A percentile compares a stretch with the other conserved stretches of the same genome.
phyloP scores from a whole-genome alignment of 805 yeast genomes.

The Starmerella bacillaris region DNA sequence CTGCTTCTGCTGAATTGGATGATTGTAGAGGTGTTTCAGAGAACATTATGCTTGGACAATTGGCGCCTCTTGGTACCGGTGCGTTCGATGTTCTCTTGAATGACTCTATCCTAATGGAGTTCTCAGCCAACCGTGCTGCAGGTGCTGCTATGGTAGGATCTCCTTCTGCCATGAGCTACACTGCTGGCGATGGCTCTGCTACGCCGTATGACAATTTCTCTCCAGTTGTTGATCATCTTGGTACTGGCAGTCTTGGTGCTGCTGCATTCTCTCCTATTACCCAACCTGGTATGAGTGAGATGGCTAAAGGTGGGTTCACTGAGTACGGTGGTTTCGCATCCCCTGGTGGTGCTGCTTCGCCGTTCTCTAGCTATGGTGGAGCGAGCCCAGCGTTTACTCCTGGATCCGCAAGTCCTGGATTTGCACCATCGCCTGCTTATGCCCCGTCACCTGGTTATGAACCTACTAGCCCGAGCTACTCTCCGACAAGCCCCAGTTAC shows the following conservation, averaged over 20 bases:
- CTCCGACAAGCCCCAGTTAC: conserved; percentile 52
- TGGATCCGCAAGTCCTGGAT: conserved; percentile 46
- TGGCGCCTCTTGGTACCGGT: conserved; percentile 98
- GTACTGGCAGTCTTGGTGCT: conserved; percentile 31
- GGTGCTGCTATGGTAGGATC: conserved; percentile 2
- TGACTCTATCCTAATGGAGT: conserved; percentile 58
- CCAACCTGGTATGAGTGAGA: conserved; percentile 67
- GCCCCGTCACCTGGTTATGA: conserved; percentile 58
- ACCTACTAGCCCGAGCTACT: conserved; percentile 56
- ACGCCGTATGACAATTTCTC: conserved; percentile 69
- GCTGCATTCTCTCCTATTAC: conserved; percentile 80
- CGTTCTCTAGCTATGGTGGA: conserved; percentile 26
- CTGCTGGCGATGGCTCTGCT: conserved; percentile 50
- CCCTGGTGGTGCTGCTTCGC: conserved; percentile 40
- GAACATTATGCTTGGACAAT: conserved; percentile 91
- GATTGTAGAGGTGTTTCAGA: conserved; percentile 98
- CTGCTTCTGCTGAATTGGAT: conserved; percentile 93
- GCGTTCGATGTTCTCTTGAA: conserved; percentile 90
- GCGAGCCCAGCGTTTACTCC: conserved; percentile 42
- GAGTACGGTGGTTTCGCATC: conserved; percentile 52
- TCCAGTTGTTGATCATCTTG: conserved; percentile 26
- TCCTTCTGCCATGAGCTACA: conserved; percentile 22
- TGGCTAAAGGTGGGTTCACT: conserved; percentile 61
- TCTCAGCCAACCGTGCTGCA: conserved; percentile 28
- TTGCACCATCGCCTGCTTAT: conserved; percentile 53